These are phyloP conservation scores for Triticum dicoccoides DNA, from an alignment of 176 grass and related monocot species.

Conservation along the genomic window DNA sequence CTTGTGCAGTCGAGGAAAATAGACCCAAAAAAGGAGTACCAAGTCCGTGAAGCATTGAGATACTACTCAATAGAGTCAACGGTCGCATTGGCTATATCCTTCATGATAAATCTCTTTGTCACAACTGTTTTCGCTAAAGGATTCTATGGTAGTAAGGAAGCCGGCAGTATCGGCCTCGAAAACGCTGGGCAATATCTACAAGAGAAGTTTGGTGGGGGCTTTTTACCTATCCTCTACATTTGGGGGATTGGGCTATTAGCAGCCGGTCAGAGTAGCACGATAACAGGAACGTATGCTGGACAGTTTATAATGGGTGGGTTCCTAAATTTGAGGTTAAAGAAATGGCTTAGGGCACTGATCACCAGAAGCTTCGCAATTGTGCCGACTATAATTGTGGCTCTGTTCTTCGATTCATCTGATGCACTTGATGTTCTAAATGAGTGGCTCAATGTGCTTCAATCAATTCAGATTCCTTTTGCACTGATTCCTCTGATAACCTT, in stretches of 20 bases:
- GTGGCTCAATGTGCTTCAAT: conserved; percentile 97
- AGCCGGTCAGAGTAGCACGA: conserved; percentile 91
- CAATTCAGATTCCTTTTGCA: conserved; percentile 97
- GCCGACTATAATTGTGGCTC: conserved; percentile 83
- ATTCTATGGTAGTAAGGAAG: conserved; percentile 84
- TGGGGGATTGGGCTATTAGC: conserved; percentile 94
- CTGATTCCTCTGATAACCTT: conserved; percentile 88
- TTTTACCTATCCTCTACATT: conserved; percentile 90
- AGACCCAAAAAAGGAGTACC: conserved; percentile 79
- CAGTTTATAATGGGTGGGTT: conserved; percentile 99
- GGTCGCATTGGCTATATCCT: conserved; percentile 69
- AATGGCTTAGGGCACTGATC: conserved; percentile 89
- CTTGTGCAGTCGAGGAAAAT: conserved; percentile 94
- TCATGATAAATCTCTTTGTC: conserved; percentile 94
- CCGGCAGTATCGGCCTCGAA: conserved; percentile 80
- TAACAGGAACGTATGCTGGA: conserved; percentile 97
- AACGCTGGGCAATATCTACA: conserved; percentile 94
- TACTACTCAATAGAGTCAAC: conserved; percentile 99
- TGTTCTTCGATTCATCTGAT: conserved; percentile 79
- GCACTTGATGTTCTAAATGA: conserved; percentile 90
- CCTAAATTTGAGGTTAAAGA: conserved; percentile 82
- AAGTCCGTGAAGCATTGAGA: conserved; percentile 86
- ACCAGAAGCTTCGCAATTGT: conserved; percentile 92
- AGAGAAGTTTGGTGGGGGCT: conserved; percentile 79
- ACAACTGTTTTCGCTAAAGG: conserved; percentile 94